Percentiles rank a stretch among this genome's conserved stretches.
Conservation (phyloP, 1,284 basidiomycete genomes). For the Porogramme epimiltina region DNA sequence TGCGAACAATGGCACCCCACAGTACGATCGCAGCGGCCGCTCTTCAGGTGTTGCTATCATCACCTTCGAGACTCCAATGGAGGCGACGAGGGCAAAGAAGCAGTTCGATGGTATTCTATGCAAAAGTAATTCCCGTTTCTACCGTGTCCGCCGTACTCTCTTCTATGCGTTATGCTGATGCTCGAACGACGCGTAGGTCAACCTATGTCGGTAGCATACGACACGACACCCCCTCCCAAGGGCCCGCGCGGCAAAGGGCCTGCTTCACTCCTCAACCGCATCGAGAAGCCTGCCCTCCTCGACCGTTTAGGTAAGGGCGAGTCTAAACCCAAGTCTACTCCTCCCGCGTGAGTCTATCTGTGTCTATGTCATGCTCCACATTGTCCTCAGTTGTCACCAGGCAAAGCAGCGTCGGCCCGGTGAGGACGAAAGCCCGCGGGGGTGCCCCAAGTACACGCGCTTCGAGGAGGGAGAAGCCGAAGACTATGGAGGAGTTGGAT, state of each 20-base stretch:
- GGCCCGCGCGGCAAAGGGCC: conserved; percentile 44
- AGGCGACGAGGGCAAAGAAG: conserved; percentile 85
- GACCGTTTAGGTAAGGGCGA: conserved; percentile 58
- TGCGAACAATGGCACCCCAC: conserved; percentile 18
- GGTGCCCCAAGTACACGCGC: conserved; percentile 29
- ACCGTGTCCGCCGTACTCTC: neutral
- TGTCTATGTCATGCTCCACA: neutral
- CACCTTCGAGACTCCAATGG: conserved; percentile 76
- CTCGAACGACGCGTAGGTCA: conserved; percentile 57
- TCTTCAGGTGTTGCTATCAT: conserved; percentile 86
- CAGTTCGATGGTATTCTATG: conserved; percentile 89
- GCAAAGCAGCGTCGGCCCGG: conserved; percentile 37
- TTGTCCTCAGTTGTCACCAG: neutral
- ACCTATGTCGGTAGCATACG: conserved; percentile 77
- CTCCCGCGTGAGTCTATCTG: conserved; percentile 25
- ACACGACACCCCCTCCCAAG: conserved; percentile 47
- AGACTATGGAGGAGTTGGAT: conserved; percentile 86
- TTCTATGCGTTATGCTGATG: neutral
- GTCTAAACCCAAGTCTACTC: conserved; percentile 27
- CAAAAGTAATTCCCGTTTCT: conserved; percentile 61
- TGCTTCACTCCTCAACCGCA: conserved; percentile 60
- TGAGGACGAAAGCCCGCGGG: conserved; percentile 37
- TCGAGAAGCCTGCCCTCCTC: conserved; percentile 63
- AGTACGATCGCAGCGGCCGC: conserved; percentile 97
- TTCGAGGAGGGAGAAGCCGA: conserved; percentile 47